Conservation (phyloP, 441 rosid genomes). For the Euphorbia celastroides region DNA sequence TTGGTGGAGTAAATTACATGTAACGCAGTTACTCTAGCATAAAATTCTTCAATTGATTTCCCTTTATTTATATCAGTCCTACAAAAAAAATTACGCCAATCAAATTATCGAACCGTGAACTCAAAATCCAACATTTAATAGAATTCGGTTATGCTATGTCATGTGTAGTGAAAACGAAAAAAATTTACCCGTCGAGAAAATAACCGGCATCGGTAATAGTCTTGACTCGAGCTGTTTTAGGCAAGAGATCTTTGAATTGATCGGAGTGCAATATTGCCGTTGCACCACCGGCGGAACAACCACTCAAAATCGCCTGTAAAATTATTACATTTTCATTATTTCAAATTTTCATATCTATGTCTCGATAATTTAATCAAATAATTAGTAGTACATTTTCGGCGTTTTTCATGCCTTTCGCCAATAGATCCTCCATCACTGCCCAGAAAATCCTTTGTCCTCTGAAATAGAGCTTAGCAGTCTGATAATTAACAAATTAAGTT, state of each 20-base stretch:
- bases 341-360: background rate
- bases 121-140: too few relatives aligned
- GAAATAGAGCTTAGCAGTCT: slow-evolving; percentile 72
- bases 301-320: slow-evolving; percentile 93
- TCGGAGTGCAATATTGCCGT: slow-evolving; percentile 87
- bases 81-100: too few relatives aligned
- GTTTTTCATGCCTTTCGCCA: slow-evolving; percentile 74
- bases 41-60: too few relatives aligned
- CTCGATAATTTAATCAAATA: too few relatives aligned
- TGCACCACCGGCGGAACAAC: slow-evolving; percentile 97
- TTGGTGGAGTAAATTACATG: too few relatives aligned
- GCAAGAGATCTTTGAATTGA: slow-evolving; percentile 61
- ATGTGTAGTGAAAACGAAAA: too few relatives aligned
- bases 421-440: slow-evolving; percentile 66
- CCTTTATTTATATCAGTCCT: too few relatives aligned
- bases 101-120: too few relatives aligned
- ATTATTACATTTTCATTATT: background rate
- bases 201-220: slow-evolving; percentile 92
- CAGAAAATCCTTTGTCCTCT: slow-evolving; percentile 86
- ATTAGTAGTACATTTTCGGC: slow-evolving; percentile 87
- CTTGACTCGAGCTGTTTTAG: slow-evolving; percentile 66
- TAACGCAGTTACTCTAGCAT: too few relatives aligned
- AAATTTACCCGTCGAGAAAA: slow-evolving; percentile 84
- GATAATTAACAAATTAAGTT: too few relatives aligned
- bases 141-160: too few relatives aligned